Base-by-base conservation (phyloP, 2,329 filamentous ascomycete genomes). In the Alternaria longipes region DNA sequence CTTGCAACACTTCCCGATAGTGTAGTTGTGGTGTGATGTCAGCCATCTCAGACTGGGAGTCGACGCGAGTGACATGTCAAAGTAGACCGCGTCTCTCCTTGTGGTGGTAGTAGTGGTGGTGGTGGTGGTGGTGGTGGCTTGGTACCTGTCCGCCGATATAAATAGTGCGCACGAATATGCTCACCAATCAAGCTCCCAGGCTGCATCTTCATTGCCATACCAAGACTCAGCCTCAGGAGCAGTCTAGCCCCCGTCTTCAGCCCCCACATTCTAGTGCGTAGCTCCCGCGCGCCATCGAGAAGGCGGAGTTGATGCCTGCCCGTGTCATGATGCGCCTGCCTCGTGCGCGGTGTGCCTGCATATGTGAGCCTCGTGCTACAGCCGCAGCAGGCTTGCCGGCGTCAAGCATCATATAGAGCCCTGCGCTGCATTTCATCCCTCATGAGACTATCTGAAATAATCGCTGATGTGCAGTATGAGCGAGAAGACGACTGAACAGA, bases 391-490 rank as follows among this genome's bases (percentile, higher is more conserved):
- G 51, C 49, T 44, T 14, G 51, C 34, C 8, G 20, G 46, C 49
- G 46, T 40, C 54, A 40, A 30, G 28, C 46, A 44, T 50, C 47
- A 57, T 53, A 53, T 57, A 60, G 41, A 42, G 49, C 41, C 14
- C 41, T 30, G 26, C 30, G 36, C 52, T 30, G 12, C 42, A 6
- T 22, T 44, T 1, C 16, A 22, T 22, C 20, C 20, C 28, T 41
- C 47, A 62, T 54, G 54, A 36, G 12, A 32, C 24, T 9, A 24
- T 14, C 55, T 54, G 22, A 47, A 41, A 38, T 41, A 14, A 41
- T 36, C 32, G 47, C 40, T 53, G 20, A 44, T 14, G 40, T 40
- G 52, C 53, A 64, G 51, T 18, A 72, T 72, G 68, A 60, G 51
- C 64, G 62, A 68, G n/a, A 68, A 68, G 36, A 59, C 56, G 12